These are phyloP conservation scores for Anisogramma anomala DNA, from an alignment of 2,329 filamentous ascomycete genomes.

Conservation along the genomic window DNA sequence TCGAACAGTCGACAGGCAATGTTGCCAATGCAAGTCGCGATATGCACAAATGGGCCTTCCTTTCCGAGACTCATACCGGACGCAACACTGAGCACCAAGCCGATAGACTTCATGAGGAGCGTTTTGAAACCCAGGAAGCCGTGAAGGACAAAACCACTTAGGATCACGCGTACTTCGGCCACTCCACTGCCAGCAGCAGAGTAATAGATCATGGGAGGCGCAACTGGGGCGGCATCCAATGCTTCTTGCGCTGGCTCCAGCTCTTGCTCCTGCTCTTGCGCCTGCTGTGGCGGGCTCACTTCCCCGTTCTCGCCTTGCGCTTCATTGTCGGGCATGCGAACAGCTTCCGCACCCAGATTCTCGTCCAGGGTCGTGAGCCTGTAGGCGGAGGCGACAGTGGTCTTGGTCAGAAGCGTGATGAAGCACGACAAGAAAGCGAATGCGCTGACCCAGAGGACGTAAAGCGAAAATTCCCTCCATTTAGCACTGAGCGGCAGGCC, in stretches of 20 bases:
- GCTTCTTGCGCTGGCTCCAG: slow-evolving; percentile 28
- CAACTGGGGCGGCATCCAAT: slow-evolving; percentile 22
- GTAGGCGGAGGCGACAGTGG: slow-evolving; percentile 79
- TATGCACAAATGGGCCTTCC: slow-evolving; percentile 93
- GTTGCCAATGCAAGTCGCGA: slow-evolving; percentile 89
- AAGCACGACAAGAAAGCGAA: slow-evolving; percentile 64
- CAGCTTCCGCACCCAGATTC: slow-evolving; percentile 63
- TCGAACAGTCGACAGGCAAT: slow-evolving; percentile 86
- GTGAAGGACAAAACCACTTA: slow-evolving; percentile 95
- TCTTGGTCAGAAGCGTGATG: slow-evolving; percentile 82
- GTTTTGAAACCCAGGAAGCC: slow-evolving; percentile 87
- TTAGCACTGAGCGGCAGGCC: slow-evolving; percentile 33
- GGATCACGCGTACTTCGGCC: slow-evolving; percentile 90
- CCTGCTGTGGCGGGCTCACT: slow-evolving; percentile 24
- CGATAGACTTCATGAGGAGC: slow-evolving; percentile 71
- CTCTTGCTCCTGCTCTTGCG: slow-evolving; percentile 9
- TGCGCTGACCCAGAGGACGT: slow-evolving; percentile 57
- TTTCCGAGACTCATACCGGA: slow-evolving; percentile 92
- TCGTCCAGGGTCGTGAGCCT: slow-evolving; percentile 84
- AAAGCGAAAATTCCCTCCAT: slow-evolving; percentile 70
- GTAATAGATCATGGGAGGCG: slow-evolving; percentile 81
- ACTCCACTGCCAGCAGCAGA: slow-evolving; percentile 93
- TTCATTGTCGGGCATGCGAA: slow-evolving; percentile 28
- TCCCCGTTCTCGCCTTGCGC: slow-evolving; percentile 33
- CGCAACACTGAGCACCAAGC: slow-evolving; percentile 75